Base-by-base conservation (phyloP, 495 filamentous ascomycete species). In the Penicillium tannophilum region DNA sequence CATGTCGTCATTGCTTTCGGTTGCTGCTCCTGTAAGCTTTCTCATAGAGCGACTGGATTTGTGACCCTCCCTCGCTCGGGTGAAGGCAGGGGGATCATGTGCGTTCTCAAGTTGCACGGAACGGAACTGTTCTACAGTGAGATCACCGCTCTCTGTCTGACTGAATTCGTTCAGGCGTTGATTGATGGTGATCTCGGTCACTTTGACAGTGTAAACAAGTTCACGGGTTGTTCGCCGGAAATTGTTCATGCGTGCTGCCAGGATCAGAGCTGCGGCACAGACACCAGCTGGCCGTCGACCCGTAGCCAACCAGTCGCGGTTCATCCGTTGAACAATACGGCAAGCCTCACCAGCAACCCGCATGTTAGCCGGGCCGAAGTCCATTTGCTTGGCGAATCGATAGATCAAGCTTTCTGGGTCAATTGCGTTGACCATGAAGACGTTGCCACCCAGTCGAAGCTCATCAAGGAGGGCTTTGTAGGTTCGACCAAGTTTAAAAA, bases 221-320 rank as follows among this genome's bases (percentile, higher is more conserved):
- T 98, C 94, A 26, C 91, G 82, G 6, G 95, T 85, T 0, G 90
- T 94, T 19, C 94, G 88, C 39, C 93, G 87, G 70, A 93, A 98
- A 71, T 97, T 97, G 79, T 97, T 95, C 86, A 97, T 96, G 33
- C 95, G 89, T 10, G 94, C 92, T 20, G 94, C 95, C 61, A 98
- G 85, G 61, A 98, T 90, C 56, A 98, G 82, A 58, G 92, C 92
- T 10, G 94, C 95, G 58, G 94, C 95, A 73, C 92, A 97, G 45
- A 98, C 86, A 66, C 95, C 94, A 26, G 94, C 91, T 45, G 95
- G 95, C 43, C 92, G 86, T 66, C 94, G 91, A 63, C 94, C 94
- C 48, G 88, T 88, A 9, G 90, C 88, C 84, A 98, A 97, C 90
- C 93, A 97, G 72, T 98, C 94, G 26, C 89, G 82, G 51, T 90